Conservation (phyloP, 495 filamentous ascomycete genomes). For the Cairneyella variabilis region DNA sequence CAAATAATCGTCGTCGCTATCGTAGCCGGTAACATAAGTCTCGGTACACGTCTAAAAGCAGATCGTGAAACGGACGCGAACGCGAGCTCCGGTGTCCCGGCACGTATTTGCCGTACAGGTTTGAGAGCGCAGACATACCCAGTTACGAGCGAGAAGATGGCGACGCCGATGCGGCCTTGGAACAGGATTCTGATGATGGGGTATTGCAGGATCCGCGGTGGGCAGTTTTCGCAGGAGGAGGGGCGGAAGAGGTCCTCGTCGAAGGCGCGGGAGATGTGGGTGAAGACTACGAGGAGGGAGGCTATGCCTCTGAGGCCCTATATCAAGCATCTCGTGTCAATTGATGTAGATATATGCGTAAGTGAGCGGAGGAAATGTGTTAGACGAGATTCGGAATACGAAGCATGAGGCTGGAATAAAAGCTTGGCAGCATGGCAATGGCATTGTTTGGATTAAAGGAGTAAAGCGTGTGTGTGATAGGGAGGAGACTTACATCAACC, state of each 20-base stretch:
- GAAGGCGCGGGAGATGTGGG: conserved; percentile 59
- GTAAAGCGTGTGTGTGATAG: neutral
- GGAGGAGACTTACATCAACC: conserved; percentile 54
- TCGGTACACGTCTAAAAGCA: conserved; percentile 60
- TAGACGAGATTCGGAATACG: no score
- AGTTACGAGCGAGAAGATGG: conserved; percentile 63
- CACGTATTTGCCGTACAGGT: conserved; percentile 55
- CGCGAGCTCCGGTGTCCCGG: conserved; percentile 48
- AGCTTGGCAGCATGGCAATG: no score
- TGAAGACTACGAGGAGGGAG: conserved; percentile 59
- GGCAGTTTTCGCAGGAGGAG: conserved; percentile 38
- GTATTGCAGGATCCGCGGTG: conserved; percentile 52
- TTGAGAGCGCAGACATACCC: conserved; percentile 67
- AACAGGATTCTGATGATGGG: conserved; percentile 58
- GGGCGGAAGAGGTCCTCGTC: conserved; percentile 56
- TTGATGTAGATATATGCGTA: neutral
- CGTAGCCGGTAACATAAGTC: conserved; percentile 57
- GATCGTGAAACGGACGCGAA: conserved; percentile 55
- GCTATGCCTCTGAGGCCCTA: conserved; percentile 63
- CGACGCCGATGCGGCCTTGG: conserved; percentile 62
- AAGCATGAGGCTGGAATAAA: no score
- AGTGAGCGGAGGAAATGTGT: no score
- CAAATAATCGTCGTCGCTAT: conserved; percentile 57
- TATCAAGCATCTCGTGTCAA: no score
- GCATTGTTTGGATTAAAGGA: neutral